A percentile compares a stretch with the other conserved stretches of the same genome.
Evolutionary conservation across 495 filamentous ascomycete species (phyloP).

Genomic region (Chaetomidium leptoderma): DNA sequence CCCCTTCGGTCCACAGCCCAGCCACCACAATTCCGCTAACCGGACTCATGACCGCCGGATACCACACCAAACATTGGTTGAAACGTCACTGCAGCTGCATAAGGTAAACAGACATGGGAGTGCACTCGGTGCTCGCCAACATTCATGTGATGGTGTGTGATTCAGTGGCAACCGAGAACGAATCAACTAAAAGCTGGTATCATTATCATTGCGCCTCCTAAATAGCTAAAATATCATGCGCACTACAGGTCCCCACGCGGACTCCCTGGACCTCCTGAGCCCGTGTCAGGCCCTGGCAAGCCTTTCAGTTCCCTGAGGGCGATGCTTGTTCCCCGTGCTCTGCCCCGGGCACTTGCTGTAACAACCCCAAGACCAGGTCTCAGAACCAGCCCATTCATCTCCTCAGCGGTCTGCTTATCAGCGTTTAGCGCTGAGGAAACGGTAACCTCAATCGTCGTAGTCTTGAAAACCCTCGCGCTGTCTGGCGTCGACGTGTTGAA

Average conservation of each 20-base stretch:
- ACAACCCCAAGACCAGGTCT: slow-evolving; percentile 4
- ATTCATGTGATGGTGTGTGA: too few relatives aligned
- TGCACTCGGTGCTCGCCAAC: too few relatives aligned
- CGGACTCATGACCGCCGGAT: too few relatives aligned
- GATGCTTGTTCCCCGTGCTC: slow-evolving; percentile 44
- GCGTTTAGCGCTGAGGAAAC: slow-evolving; percentile 8
- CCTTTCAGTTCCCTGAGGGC: slow-evolving; percentile 52
- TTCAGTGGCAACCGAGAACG: too few relatives aligned
- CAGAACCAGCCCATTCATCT: background rate
- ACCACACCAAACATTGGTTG: too few relatives aligned
- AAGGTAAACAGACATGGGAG: too few relatives aligned
- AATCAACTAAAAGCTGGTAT: too few relatives aligned
- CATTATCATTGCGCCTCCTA: too few relatives aligned
- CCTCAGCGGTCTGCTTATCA: background rate
- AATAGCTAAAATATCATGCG: too few relatives aligned
- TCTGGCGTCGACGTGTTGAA: background rate
- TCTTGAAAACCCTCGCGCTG: slow-evolving; percentile 23
- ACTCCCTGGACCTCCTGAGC: background rate
- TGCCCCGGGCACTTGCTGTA: slow-evolving; percentile 31
- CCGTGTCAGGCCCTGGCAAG: slow-evolving; percentile 29
- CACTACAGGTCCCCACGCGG: background rate
- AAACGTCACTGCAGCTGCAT: too few relatives aligned
- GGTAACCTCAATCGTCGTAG: slow-evolving; percentile 30
- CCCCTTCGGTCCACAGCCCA: too few relatives aligned
- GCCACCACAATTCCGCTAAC: too few relatives aligned